phyloP scores from a whole-genome alignment of 1,284 basidiomycete species.

The Leccinum pachyderme region DNA sequence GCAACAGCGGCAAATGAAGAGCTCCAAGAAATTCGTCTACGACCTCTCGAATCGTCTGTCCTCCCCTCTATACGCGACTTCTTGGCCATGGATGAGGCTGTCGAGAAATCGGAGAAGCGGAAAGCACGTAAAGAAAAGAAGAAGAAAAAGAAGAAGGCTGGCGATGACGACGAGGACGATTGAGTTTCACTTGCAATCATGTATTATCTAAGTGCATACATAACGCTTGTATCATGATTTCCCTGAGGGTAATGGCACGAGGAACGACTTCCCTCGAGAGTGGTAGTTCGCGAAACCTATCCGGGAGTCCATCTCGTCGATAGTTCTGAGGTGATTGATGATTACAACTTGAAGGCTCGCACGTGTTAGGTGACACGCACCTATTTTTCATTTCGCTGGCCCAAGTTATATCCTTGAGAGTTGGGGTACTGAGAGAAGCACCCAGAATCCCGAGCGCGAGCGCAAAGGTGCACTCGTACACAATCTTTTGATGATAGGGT shows the following conservation, averaged over 20 bases:
- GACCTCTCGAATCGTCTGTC: slow-evolving; percentile 69
- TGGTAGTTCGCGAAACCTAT: slow-evolving; percentile 68
- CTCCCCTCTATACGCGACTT: slow-evolving; percentile 80
- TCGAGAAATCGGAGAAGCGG: slow-evolving; percentile 60
- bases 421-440: slow-evolving; percentile 64
- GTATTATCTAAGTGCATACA: slow-evolving; percentile 1
- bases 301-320: slow-evolving; percentile 79
- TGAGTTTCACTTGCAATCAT: slow-evolving; percentile 13
- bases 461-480: slow-evolving; percentile 63
- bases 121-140: slow-evolving; percentile 75
- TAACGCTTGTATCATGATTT: slow-evolving; percentile 4
- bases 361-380: slow-evolving; percentile 38
- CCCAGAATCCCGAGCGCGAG: slow-evolving; percentile 71
- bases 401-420: slow-evolving; percentile 80
- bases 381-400: slow-evolving; percentile 85
- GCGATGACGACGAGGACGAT: slow-evolving; percentile 28
- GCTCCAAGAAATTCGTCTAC: slow-evolving; percentile 51
- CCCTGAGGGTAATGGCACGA: slow-evolving; percentile 11
- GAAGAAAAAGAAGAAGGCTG: slow-evolving; percentile 43
- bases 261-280: slow-evolving; percentile 53
- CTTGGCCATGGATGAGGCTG: slow-evolving; percentile 70
- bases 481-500: slow-evolving; percentile 48
- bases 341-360: background rate
- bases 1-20: slow-evolving; percentile 41
- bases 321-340: slow-evolving; percentile 45